Conservation (phyloP, 805 yeast species). For the Cyberlindnera bimundalis region DNA sequence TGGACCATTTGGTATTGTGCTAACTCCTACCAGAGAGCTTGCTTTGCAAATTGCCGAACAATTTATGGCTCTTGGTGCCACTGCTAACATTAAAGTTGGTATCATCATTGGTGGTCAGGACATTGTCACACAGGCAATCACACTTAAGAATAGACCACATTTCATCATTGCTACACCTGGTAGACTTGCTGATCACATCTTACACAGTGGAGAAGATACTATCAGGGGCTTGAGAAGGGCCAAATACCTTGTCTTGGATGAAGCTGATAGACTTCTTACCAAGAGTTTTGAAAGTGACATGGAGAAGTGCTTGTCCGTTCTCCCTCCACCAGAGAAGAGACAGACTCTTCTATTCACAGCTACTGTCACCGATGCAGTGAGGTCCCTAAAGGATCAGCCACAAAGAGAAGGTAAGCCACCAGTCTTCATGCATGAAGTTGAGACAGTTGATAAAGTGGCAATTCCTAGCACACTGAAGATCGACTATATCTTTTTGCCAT, state of each 20-base stretch:
- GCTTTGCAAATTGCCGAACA: slow-evolving; percentile 98
- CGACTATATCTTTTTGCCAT: slow-evolving; percentile 73
- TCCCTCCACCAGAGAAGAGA: slow-evolving; percentile 70
- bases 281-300: slow-evolving; percentile 81
- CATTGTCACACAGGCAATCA: slow-evolving; percentile 82
- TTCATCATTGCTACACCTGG: slow-evolving; percentile 98
- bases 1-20: slow-evolving; percentile 84
- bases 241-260: slow-evolving; percentile 84
- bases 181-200: slow-evolving; percentile 86
- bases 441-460: slow-evolving; percentile 68
- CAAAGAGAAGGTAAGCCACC: slow-evolving; percentile 51
- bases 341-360: slow-evolving; percentile 94
- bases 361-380: slow-evolving; percentile 89
- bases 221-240: slow-evolving; percentile 73
- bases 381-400: slow-evolving; percentile 67
- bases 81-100: slow-evolving; percentile 77
- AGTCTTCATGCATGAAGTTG: slow-evolving; percentile 69
- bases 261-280: slow-evolving; percentile 77
- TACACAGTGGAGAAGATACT: slow-evolving; percentile 86
- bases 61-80: slow-evolving; percentile 86
- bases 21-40: slow-evolving; percentile 92
- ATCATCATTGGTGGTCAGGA: slow-evolving; percentile 95
- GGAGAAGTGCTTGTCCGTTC: slow-evolving; percentile 60
- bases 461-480: slow-evolving; percentile 71
- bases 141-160: slow-evolving; percentile 82